A percentile compares a stretch with the other conserved stretches of the same genome.
These are phyloP conservation scores for Cutaneotrichosporon dermatis DNA, from an alignment of 1,284 basidiomycete genomes.

Conservation along the genomic window DNA sequence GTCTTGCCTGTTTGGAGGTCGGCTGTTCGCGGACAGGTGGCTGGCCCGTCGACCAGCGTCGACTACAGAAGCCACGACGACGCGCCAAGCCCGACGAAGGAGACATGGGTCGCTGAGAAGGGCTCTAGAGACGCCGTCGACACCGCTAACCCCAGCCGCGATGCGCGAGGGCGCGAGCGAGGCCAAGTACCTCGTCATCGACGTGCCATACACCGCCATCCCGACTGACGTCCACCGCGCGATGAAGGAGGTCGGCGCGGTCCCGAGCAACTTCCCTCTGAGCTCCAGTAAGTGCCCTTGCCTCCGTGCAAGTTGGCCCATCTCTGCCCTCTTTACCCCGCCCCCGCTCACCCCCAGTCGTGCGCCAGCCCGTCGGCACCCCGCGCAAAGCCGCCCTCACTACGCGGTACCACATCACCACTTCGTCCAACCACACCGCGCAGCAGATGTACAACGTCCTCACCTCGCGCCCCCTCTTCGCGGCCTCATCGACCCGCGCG, in stretches of 20 bases:
- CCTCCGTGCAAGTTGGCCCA: too few species aligned
- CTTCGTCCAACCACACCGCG: conserved; percentile 5
- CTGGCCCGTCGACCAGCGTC: too few species aligned
- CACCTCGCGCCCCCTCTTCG: conserved; percentile 16
- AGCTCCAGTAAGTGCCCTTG: conserved; percentile 29
- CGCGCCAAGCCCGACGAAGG: too few species aligned
- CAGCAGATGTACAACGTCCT: conserved; percentile 13
- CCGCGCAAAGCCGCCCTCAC: conserved; percentile 16
- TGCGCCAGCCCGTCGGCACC: conserved; percentile 21
- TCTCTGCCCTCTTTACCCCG: too few species aligned
- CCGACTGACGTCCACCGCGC: conserved; percentile 25
- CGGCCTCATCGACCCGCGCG: conserved; percentile 1
- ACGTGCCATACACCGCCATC: conserved; percentile 22
- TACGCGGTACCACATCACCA: conserved; percentile 23
- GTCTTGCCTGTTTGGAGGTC: too few species aligned
- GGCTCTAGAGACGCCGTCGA: too few species aligned
- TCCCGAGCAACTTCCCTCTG: conserved; percentile 21
- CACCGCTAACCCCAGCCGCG: neutral
- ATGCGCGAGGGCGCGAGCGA: neutral
- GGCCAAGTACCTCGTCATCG: conserved; percentile 12
- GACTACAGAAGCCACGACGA: too few species aligned
- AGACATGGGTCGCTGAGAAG: too few species aligned
- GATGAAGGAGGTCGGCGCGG: conserved; percentile 22
- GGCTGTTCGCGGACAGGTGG: too few species aligned
- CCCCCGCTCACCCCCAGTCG: conserved; percentile 18